phyloP scores from a whole-genome alignment of 1,139 yeast genomes.

The Wickerhamomyces sp. region DNA sequence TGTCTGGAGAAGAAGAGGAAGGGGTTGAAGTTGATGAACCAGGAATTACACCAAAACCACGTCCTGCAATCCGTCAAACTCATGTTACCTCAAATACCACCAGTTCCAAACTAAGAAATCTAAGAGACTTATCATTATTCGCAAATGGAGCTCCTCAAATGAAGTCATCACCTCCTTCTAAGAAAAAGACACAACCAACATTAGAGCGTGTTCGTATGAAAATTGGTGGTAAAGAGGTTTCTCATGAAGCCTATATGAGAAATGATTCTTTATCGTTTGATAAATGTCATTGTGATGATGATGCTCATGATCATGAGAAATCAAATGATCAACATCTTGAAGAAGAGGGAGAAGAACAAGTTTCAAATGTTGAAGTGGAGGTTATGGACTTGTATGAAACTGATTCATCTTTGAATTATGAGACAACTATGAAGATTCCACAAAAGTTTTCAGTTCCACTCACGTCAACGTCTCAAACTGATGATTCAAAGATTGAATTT shows the following conservation, averaged over 20 bases:
- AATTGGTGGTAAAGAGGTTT: slow-evolving; percentile 4
- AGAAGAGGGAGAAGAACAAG: background rate
- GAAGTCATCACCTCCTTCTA: background rate
- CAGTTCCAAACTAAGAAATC: background rate
- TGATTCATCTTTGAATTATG: too few species aligned
- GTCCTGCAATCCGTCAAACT: background rate
- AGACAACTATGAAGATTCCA: slow-evolving; percentile 4
- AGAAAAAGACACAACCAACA: background rate
- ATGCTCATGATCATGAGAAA: background rate
- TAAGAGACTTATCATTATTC: slow-evolving; percentile 4
- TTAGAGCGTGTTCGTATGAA: slow-evolving; percentile 3
- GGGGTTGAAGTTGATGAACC: slow-evolving; percentile 9
- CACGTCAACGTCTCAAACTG: background rate
- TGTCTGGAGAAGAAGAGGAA: background rate
- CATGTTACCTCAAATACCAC: too few species aligned
- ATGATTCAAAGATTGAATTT: slow-evolving; percentile 4
- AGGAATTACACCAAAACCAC: background rate
- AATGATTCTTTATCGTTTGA: slow-evolving; percentile 4
- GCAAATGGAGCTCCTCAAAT: background rate
- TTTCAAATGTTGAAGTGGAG: background rate
- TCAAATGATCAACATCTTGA: background rate
- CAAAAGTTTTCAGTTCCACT: slow-evolving; percentile 10
- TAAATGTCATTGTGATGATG: slow-evolving; percentile 5
- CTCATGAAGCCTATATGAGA: slow-evolving; percentile 3
- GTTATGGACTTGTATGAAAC: too few species aligned